Evolutionary conservation across 1,139 yeast genomes (phyloP), one percentile per base, ranked within the genome.

Genomic region (Lodderomyces margitis): DNA sequence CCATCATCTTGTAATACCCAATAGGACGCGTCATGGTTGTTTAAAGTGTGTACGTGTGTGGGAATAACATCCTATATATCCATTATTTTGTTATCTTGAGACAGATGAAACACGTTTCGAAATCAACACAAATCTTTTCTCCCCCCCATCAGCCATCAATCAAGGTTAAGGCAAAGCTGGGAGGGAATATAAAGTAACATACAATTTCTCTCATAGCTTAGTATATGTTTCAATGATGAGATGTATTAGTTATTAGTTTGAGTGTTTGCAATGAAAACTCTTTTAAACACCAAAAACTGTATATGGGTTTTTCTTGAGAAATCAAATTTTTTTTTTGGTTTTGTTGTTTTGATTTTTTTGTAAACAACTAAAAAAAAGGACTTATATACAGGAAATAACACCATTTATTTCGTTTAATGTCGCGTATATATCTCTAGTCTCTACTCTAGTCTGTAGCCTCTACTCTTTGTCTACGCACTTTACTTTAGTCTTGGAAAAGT

Each of bases 171-270:
- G n/a, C n/a, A n/a, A n/a, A n/a, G n/a, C n/a, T n/a, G n/a, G n/a
- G n/a, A n/a, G 32, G 15, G 11, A n/a, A 23, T 27, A 4, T 3
- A 14, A 27, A 5, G 16, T n/a, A 28, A 37, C 50, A 41, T 47
- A 47, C 50, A 45, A 47, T 47, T 40, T 47, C 50, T 47, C 50
- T 47, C 50, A 47, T 47, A 24, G 27, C 21, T n/a, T 28, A 15
- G 19, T 28, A 5, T 23, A 9, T 4, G 11, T 6, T n/a, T 14
- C 10, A 8, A 4, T 4, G 5, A 12, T 28, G 32, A 28, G 32
- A 28, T 28, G 32, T 28, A 15, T 20, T 17, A 19, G 17, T 28
- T 7, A 28, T 28, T 16, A 28, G 19, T 28, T 8, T 23, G 25
- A 8, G 25, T 23, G 10, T 23, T n/a, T 23, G 11, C n/a, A 8